Evolutionary conservation across 805 yeast species (phyloP).

Genomic region (Suhomyces emberorum): DNA sequence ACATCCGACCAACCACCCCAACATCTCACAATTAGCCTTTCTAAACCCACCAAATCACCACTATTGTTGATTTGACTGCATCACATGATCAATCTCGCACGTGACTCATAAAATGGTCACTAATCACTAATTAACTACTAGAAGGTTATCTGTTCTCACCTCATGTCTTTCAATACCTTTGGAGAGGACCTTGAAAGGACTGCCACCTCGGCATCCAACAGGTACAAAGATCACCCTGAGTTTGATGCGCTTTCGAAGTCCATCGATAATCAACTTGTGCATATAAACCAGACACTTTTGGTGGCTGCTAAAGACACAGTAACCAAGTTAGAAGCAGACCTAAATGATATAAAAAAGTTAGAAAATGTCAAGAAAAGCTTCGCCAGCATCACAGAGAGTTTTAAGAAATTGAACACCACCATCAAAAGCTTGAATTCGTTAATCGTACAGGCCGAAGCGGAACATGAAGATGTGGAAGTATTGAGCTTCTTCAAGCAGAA

Average conservation of each 20-base stretch:
- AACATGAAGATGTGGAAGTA: constrained; percentile 39
- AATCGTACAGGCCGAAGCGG: constrained; percentile 26
- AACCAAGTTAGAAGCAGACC: constrained; percentile 2
- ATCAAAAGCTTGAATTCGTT: constrained; percentile 27
- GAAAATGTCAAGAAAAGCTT: constrained; percentile 16
- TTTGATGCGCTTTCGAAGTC: constrained; percentile 31
- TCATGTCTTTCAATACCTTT: constrained; percentile 28
- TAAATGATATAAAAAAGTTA: constrained; percentile 11
- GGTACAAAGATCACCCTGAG: constrained; percentile 40
- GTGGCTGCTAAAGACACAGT: constrained; percentile 10
- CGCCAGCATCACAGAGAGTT: constrained; percentile 26
- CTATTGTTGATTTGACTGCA: neutral
- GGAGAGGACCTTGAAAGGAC: constrained; percentile 28
- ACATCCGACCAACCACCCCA: too few species aligned
- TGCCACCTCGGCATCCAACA: constrained; percentile 16
- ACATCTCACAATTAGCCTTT: too few species aligned
- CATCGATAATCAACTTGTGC: constrained; percentile 30
- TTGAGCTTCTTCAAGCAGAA: constrained; percentile 38
- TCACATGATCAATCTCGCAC: too few species aligned
- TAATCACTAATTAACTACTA: too few species aligned
- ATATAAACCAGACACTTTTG: constrained; percentile 23
- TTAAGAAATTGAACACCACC: constrained; percentile 27
- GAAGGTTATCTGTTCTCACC: too few species aligned
- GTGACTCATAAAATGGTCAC: too few species aligned
- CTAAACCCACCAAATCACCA: too few species aligned